phyloP scores from a whole-genome alignment of 2,329 filamentous ascomycete genomes.

The Tolypocladium album region DNA sequence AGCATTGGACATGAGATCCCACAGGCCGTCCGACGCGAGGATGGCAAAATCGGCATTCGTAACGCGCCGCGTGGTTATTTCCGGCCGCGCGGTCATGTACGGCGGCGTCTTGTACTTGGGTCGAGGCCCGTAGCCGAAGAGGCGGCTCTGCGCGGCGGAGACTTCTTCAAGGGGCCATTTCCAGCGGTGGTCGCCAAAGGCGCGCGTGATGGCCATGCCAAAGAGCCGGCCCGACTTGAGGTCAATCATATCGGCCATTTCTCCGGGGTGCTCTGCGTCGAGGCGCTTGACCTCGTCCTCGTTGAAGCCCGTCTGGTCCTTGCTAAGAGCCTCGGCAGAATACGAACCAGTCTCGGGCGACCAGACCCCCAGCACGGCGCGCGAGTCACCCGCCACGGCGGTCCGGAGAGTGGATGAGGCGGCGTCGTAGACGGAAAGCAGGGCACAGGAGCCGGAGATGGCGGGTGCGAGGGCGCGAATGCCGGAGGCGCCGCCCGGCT shows the following conservation, averaged over 20 bases:
- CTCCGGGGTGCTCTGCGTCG: slow-evolving; percentile 47
- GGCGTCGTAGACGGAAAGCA: slow-evolving; percentile 53
- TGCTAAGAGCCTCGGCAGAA: slow-evolving; percentile 41
- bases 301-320: slow-evolving; percentile 58
- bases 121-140: slow-evolving; percentile 32
- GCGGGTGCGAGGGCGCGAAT: slow-evolving; percentile 23
- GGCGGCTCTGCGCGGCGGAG: slow-evolving; percentile 26
- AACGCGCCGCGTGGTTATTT: slow-evolving; percentile 46
- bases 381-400: slow-evolving; percentile 57
- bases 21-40: slow-evolving; percentile 56
- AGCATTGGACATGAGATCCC: slow-evolving; percentile 47
- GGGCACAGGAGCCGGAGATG: slow-evolving; percentile 48
- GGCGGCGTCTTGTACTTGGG: slow-evolving; percentile 45
- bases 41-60: slow-evolving; percentile 46
- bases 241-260: slow-evolving; percentile 40
- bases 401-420: slow-evolving; percentile 41
- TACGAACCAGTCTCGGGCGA: slow-evolving; percentile 32
- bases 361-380: slow-evolving; percentile 49
- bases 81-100: slow-evolving; percentile 58
- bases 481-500: slow-evolving; percentile 15
- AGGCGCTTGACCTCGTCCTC: slow-evolving; percentile 45
- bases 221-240: slow-evolving; percentile 45
- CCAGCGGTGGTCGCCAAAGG: slow-evolving; percentile 59
- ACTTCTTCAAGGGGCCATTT: slow-evolving; percentile 48
- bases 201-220: slow-evolving; percentile 50